Base-by-base conservation (phyloP, 2,329 filamentous ascomycete species). In the Colletotrichum aenigma region DNA sequence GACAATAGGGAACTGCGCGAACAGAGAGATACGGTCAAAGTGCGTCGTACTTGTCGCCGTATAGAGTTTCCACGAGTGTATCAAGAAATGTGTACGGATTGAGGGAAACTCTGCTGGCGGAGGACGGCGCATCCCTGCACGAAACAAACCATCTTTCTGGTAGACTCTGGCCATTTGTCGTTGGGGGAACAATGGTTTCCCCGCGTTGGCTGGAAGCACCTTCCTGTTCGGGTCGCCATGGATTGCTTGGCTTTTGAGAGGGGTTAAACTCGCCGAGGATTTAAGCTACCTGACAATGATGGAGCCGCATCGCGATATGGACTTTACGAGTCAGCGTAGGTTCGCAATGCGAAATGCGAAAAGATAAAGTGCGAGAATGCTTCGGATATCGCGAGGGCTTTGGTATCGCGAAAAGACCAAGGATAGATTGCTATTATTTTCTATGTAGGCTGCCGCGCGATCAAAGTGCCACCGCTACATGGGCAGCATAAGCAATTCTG, bases 371-470 rank as follows among this genome's bases (percentile, higher is more conserved):
- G 43, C 10, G 6, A 48, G 7, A 6, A 3, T 52, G n/a, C 6
- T 21, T 7, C 6, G 6, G 43, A 13, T 21, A 7, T 0, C n/a
- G 0, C 43, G 18, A 48, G 2, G 5, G 3, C 38, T 12, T 12
- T 48, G 9, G 38, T 48, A 48, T 4, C 12, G 5, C 18, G 18
- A n/a, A 48, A 18, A n/a, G 1, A n/a, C 4, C 0, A 12, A 2
- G 0, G 38, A n/a, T n/a, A 9, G n/a, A 12, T 4, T 0, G 6
- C 3, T 43, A 2, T n/a, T 0, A n/a, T 6, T 4, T 43, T 2
- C 0, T 1, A 43, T 6, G 9, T 1, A 43, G 6, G 9, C 2
- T 48, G 18, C 1, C 9, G 5, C 18, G n/a, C n/a, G 18, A 43
- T 3, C 0, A 6, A n/a, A 10, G 18, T n/a, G 18, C 18, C 9